These are phyloP conservation scores for Orbilia oligospora DNA, from an alignment of 2,329 filamentous ascomycete species.

Conservation along the genomic window DNA sequence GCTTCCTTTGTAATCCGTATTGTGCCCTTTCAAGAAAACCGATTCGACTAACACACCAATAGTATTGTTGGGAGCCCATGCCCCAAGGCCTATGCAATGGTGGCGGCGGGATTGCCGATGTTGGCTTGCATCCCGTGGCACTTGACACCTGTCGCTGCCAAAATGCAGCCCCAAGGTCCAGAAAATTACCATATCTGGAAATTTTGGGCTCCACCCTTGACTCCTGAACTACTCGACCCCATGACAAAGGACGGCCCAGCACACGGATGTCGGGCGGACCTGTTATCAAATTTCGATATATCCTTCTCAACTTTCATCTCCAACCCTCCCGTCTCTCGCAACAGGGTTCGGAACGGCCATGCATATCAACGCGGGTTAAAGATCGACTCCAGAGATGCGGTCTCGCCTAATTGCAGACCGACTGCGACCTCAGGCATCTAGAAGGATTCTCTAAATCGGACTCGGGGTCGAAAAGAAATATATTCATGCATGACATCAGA, in stretches of 20 bases:
- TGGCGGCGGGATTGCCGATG: slow-evolving; percentile 39
- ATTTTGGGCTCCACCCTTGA: slow-evolving; percentile 23
- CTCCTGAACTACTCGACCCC: background rate
- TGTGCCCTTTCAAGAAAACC: background rate
- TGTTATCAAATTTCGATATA: slow-evolving; percentile 19
- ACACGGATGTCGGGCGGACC: slow-evolving; percentile 2
- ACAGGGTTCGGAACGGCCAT: slow-evolving; percentile 19
- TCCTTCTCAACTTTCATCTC: slow-evolving; percentile 2
- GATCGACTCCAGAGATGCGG: slow-evolving; percentile 33
- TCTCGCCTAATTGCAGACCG: slow-evolving; percentile 51
- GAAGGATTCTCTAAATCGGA: slow-evolving; percentile 11
- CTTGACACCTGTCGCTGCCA: background rate
- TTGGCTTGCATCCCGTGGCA: slow-evolving; percentile 16
- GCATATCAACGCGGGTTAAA: slow-evolving; percentile 19
- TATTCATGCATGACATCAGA: slow-evolving; percentile 1
- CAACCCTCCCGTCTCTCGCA: slow-evolving; percentile 23
- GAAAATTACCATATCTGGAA: slow-evolving; percentile 17
- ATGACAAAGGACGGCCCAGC: background rate
- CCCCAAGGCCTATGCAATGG: slow-evolving; percentile 29
- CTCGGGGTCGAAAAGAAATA: background rate
- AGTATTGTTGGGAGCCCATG: background rate
- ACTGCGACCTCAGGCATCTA: slow-evolving; percentile 37
- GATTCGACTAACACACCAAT: slow-evolving; percentile 11
- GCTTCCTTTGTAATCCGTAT: background rate
- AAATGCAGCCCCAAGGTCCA: slow-evolving; percentile 20